Evolutionary conservation across 2,329 filamentous ascomycete genomes (phyloP), one percentile per base, ranked within the genome.

Genomic region (Xylaria sp.): DNA sequence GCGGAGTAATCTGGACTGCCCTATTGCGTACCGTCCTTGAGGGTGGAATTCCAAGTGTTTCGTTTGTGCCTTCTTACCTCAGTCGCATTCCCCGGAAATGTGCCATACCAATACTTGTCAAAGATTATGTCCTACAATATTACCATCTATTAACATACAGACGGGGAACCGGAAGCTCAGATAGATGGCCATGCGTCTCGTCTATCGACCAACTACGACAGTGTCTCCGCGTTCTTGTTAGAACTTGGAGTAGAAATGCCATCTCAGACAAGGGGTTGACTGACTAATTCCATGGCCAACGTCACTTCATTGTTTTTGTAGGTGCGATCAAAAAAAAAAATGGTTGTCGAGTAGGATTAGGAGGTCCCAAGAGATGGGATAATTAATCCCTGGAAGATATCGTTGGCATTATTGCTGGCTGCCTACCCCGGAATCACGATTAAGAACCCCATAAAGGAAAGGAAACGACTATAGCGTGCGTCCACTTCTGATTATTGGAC

Each of bases 1-100:
- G 50, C 46, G 60, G 64, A 64, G 48, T 57, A 36, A 32, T 55
- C 56, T 50, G 67, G 36, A 60, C 55, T 43, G 60, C 15, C 28
- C 57, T 59, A 25, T 15, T 39, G 13, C 36, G 36, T 39, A 39
- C 45, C 45, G 13, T 59, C 30, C 30, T 46, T 45, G 43, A 43
- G 41, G 56, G 36, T 43, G 48, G 50, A n/a, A 52, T 60, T 56
- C 30, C 50, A 23, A 32, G 46, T 32, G 13, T 34, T 63, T 60
- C 52, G 53, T 53, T 45, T 34, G 39, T 32, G 20, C 39, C 30
- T 48, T 15, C 20, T 56, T 13, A 23, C 45, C 50, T 52, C 30
- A n/a, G 4, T 43, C 15, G 56, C 30, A 64, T 58, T 60, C 13
- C 34, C 25, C 25, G 45, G 36, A 36, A 15, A 59, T 30, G n/a